Base-by-base conservation (phyloP, 257 asterid species). In the Salvia rosmarinus region DNA sequence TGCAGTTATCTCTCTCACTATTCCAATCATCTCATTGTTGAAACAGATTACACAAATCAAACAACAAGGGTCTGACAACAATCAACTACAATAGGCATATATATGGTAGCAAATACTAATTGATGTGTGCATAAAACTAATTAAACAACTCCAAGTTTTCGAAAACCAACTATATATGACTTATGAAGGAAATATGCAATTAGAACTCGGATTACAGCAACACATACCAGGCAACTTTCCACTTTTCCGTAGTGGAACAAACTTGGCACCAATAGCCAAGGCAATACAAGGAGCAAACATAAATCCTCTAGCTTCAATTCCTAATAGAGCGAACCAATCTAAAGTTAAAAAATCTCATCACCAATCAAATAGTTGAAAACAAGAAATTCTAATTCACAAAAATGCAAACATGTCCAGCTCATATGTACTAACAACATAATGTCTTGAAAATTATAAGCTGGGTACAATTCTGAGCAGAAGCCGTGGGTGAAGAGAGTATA, bases 241-340 rank as follows among this genome's bases (percentile, higher is more conserved):
- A 3, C 82, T 88, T 76, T 90, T 90, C 11, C 95, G 83, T 34
- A 90, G 63, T 1, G 96, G 95, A 17, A 90, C 90, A 76, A 90
- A 90, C 80, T 90, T 90, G 47, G 96, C 95, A 72, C 95, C 96
- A 63, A 90, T 90, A 16, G 92, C 95, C 64, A 90, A 82, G 50
- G 96, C 95, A 60, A 90, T 73, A 9, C 95, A 75, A 64, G 96
- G 90, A 70, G 87, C 96, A 85, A 90, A 90, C 88, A 90, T 71
- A 70, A 90, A 90, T 6, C 96, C 96, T 85, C 95, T 88, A 9
- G 96, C 95, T 81, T 90, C 95, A 72, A 88, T 82, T 65, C 95
- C 96, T 89, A 70, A 34, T n/a, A n/a, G n/a, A n/a, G n/a, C n/a
- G n/a, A n/a, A n/a, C n/a, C n/a, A n/a, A n/a, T n/a, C 42, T 9